These are phyloP conservation scores for Phytophthora hibernalis DNA, from an alignment of 352 stramenopile genomes.

Conservation along the genomic window DNA sequence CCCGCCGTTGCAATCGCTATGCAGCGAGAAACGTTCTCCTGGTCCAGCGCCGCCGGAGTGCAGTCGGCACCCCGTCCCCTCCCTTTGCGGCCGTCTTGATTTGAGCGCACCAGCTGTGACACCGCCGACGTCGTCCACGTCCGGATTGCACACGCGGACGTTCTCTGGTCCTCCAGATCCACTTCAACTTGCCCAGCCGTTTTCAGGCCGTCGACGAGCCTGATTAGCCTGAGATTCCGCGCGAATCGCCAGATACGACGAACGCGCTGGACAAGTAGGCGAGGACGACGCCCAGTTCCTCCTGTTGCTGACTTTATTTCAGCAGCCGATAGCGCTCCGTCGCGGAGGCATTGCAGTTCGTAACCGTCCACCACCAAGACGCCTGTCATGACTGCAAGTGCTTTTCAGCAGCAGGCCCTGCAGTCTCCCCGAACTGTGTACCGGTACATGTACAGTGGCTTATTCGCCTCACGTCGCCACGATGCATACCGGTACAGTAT, in stretches of 20 bases:
- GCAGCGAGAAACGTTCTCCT: constrained; percentile 25
- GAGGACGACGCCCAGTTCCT: not conserved
- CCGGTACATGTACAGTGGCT: no score
- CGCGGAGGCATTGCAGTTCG: no score
- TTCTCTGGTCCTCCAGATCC: constrained; percentile 23
- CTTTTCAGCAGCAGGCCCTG: no score
- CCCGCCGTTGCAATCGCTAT: constrained; percentile 1
- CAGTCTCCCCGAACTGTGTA: no score
- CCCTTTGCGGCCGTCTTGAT: constrained; percentile 8
- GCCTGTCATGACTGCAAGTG: no score
- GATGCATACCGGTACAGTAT: not conserved
- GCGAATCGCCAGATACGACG: constrained; percentile 26
- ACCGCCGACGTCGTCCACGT: constrained; percentile 19
- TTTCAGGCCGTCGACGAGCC: constrained; percentile 14
- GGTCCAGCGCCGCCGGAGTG: constrained; percentile 2
- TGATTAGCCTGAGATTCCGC: constrained; percentile 21
- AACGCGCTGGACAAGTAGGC: not conserved
- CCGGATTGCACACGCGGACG: constrained; percentile 21
- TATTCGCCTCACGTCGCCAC: not conserved
- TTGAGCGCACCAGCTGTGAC: constrained; percentile 24
- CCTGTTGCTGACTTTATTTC: not conserved
- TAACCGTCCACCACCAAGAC: no score
- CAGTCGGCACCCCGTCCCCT: constrained; percentile 7
- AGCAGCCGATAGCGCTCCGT: no score
- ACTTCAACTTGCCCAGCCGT: constrained; percentile 32